Percentiles rank a stretch among this genome's conserved stretches.
These are phyloP conservation scores for Epipyxis sp. DNA, from an alignment of 108 stramenopile genomes.

Conservation along the genomic window DNA sequence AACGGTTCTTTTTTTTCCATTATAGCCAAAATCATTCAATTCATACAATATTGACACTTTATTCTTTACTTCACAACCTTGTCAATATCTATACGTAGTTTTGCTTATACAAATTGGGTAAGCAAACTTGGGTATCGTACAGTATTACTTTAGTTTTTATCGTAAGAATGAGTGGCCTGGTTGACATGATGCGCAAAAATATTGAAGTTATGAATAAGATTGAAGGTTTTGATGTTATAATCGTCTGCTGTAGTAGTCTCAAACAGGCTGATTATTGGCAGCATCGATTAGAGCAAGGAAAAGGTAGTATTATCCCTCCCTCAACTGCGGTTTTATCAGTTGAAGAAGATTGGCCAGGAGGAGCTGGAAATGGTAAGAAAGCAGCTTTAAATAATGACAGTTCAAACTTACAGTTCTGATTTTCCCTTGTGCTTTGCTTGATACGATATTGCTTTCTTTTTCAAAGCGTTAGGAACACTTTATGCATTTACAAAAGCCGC, in stretches of 20 bases:
- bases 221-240: slow-evolving; percentile 80
- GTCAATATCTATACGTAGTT: no score
- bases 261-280: slow-evolving; percentile 96
- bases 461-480: slow-evolving; percentile 52
- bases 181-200: neutral
- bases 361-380: slow-evolving; percentile 79
- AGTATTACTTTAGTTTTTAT: no score
- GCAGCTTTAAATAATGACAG: neutral
- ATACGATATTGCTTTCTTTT: neutral
- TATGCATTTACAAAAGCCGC: slow-evolving; percentile 90
- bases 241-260: slow-evolving; percentile 90
- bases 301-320: slow-evolving; percentile 28
- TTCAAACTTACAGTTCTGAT: neutral
- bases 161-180: neutral
- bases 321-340: slow-evolving; percentile 83
- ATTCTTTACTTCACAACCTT: no score
- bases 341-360: slow-evolving; percentile 88
- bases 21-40: no score
- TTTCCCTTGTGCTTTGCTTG: neutral
- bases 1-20: no score
- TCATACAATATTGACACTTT: no score
- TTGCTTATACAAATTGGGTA: no score
- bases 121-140: no score
- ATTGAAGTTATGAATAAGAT: slow-evolving; percentile 19
- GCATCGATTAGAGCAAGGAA: slow-evolving; percentile 68